phyloP scores from a whole-genome alignment of 495 filamentous ascomycete species.

The Penicillium waksmanii region DNA sequence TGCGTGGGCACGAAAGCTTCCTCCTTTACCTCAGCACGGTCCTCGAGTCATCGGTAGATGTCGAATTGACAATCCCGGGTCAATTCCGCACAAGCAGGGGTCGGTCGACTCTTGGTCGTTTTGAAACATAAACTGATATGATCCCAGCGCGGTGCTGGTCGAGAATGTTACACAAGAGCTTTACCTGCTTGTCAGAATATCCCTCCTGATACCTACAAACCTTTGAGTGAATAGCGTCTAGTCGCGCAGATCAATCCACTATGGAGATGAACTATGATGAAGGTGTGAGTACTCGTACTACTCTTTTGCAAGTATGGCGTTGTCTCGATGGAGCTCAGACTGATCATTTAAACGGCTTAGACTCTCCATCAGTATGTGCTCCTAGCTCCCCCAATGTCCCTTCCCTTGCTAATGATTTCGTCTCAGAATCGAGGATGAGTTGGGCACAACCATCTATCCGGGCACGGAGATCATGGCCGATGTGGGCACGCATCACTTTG shows the following conservation, averaged over 20 bases:
- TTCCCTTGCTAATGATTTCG: not conserved
- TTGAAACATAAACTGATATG: constrained; percentile 7
- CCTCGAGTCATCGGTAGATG: constrained; percentile 16
- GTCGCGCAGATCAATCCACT: constrained; percentile 12
- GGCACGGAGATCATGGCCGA: constrained; percentile 68
- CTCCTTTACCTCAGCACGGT: not conserved
- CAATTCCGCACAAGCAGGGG: constrained; percentile 13
- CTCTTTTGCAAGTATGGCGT: not conserved
- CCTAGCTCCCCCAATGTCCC: not conserved
- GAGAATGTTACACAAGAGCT: not conserved
- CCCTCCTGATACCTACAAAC: not conserved
- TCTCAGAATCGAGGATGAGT: constrained; percentile 47
- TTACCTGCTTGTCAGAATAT: not conserved
- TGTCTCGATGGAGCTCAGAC: not conserved
- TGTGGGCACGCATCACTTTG: constrained; percentile 63
- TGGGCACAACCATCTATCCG: constrained; percentile 59
- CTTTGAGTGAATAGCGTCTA: not conserved
- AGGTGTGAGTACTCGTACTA: constrained; percentile 20
- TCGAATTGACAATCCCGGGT: constrained; percentile 9
- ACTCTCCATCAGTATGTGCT: constrained; percentile 34
- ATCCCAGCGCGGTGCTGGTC: not conserved
- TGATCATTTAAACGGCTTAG: constrained; percentile 15
- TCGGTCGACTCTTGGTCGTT: constrained; percentile 2
- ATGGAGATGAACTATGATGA: constrained; percentile 52
- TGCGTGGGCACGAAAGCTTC: not conserved